Evolutionary conservation across 495 filamentous ascomycete genomes (phyloP).

Genomic region (Xylaria grammica): DNA sequence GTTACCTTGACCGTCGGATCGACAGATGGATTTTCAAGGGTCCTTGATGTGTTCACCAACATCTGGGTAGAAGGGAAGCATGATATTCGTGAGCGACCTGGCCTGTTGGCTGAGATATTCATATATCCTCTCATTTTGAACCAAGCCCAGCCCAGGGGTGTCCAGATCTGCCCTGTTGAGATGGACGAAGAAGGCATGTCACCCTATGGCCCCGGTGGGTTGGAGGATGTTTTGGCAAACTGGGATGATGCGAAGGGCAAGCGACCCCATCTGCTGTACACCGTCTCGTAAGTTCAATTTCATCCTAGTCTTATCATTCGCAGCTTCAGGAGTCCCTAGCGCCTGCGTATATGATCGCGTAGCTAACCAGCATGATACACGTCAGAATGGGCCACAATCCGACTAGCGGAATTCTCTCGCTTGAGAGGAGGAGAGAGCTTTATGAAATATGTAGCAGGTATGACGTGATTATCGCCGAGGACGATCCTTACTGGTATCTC

Average conservation of each 20-base stretch:
- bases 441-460: conserved; percentile 82
- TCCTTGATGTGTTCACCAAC: conserved; percentile 72
- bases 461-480: conserved; percentile 91
- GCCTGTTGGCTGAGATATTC: conserved; percentile 76
- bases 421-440: conserved; percentile 74
- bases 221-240: conserved; percentile 77
- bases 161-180: conserved; percentile 72
- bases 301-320: not conserved
- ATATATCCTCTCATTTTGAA: conserved; percentile 76
- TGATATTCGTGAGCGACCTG: conserved; percentile 68
- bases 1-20: conserved; percentile 77
- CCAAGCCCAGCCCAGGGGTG: conserved; percentile 67
- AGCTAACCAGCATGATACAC: conserved; percentile 11
- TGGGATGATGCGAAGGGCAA: conserved; percentile 78
- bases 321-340: not conserved
- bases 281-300: conserved; percentile 71
- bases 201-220: conserved; percentile 65
- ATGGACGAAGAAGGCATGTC: conserved; percentile 83
- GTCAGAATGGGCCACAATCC: conserved; percentile 88
- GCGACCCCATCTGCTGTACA: conserved; percentile 86
- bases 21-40: conserved; percentile 85
- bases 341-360: not conserved
- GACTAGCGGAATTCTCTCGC: conserved; percentile 72
- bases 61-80: conserved; percentile 72
- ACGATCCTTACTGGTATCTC: conserved; percentile 96